Evolutionary conservation across 306 rosid genomes (phyloP).

Genomic region (Glycine latifolia): DNA sequence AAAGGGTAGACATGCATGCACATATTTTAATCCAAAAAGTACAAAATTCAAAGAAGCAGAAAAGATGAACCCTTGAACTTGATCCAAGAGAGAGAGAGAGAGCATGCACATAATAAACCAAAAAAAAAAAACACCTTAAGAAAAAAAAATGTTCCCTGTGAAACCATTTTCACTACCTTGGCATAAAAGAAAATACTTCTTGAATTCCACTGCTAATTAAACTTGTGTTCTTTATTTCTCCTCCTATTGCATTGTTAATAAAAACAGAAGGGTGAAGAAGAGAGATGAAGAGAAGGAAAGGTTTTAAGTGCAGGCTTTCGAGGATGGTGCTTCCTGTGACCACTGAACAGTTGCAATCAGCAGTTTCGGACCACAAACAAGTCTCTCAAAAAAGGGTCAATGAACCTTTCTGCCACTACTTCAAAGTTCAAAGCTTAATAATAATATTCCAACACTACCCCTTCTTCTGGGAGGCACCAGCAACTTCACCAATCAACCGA

Average conservation of each 20-base stretch:
- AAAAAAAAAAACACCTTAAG: no score
- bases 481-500: background rate
- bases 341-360: slow-evolving; percentile 57
- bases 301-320: slow-evolving; percentile 43
- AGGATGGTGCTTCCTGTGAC: slow-evolving; percentile 45
- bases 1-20: slow-evolving; percentile 66
- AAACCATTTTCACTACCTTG: slow-evolving; percentile 49
- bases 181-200: slow-evolving; percentile 39
- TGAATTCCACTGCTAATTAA: slow-evolving; percentile 10
- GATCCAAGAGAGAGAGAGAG: slow-evolving; percentile 4
- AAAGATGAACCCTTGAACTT: slow-evolving; percentile 3
- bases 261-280: background rate
- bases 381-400: slow-evolving; percentile 41
- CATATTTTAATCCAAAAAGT: slow-evolving; percentile 19
- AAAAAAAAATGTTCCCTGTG: slow-evolving; percentile 8
- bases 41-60: background rate
- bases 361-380: slow-evolving; percentile 63
- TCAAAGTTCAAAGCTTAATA: background rate
- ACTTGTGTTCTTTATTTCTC: background rate
- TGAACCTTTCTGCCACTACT: slow-evolving; percentile 37
- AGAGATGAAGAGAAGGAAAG: background rate
- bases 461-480: background rate
- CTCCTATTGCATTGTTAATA: slow-evolving; percentile 42
- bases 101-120: slow-evolving; percentile 37
- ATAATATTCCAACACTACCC: slow-evolving; percentile 42